A percentile compares a stretch with the other conserved stretches of the same genome.
phyloP scores from a whole-genome alignment of 768 basidiomycete species.

The Asterophora lycoperdoides region DNA sequence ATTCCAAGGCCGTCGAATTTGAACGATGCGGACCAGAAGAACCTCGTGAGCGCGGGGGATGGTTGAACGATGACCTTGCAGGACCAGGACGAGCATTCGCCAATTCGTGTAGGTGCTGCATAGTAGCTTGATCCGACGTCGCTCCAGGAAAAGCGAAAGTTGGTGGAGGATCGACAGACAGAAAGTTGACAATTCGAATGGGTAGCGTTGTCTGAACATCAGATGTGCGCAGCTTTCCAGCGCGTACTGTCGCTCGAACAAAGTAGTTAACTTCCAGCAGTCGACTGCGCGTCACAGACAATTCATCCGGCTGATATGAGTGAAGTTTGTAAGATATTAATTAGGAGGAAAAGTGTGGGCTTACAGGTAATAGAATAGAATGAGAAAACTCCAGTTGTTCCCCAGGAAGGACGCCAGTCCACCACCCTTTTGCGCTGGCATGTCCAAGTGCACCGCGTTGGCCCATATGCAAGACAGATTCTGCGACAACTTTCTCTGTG shows the following conservation, averaged over 20 bases:
- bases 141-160: slow-evolving; percentile 23
- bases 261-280: slow-evolving; percentile 76
- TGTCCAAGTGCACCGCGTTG: slow-evolving; percentile 59
- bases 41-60: not conserved
- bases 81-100: not conserved
- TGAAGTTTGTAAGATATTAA: slow-evolving; percentile 5
- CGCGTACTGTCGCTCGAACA: slow-evolving; percentile 59
- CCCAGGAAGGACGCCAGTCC: slow-evolving; percentile 72
- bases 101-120: not conserved
- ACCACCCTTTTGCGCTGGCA: slow-evolving; percentile 85
- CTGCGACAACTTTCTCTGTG: slow-evolving; percentile 58
- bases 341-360: slow-evolving; percentile 22
- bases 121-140: not conserved
- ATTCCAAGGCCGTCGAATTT: slow-evolving; percentile 2
- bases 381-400: slow-evolving; percentile 63
- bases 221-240: slow-evolving; percentile 50
- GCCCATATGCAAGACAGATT: slow-evolving; percentile 61
- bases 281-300: slow-evolving; percentile 63
- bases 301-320: slow-evolving; percentile 57
- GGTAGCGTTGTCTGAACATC: slow-evolving; percentile 72
- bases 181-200: slow-evolving; percentile 72
- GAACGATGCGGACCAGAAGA: not conserved
- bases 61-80: not conserved
- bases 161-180: slow-evolving; percentile 82
- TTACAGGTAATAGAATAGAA: slow-evolving; percentile 70